Evolutionary conservation across 148 eudicot genomes (phyloP), one percentile per base, ranked within the genome.

Genomic region (Cornus controversa): DNA sequence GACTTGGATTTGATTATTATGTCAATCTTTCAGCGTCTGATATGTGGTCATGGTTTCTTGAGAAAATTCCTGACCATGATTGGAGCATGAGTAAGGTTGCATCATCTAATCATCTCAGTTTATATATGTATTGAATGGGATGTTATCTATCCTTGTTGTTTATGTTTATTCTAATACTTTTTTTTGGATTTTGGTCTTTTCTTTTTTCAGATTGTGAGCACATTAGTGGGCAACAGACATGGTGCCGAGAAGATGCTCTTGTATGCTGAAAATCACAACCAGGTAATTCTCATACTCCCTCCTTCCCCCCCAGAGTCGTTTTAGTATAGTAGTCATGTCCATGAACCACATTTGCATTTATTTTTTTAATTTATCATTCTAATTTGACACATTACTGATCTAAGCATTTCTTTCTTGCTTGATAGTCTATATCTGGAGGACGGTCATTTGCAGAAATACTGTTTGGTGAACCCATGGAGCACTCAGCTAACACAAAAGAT

Each of bases 51-150:
- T 82, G 87, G 50, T 83, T 86, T 69, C 87, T 93, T 29, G 92
- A 93, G 78, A 88, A 93, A 82, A 90, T 87, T 67, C 97, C 97
- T 72, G 94, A 96, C 72, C 72, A 70, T 70, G 87, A 90, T 79
- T 96, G 99, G 99, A 91, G 89, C 86, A 96, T 96, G 98, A 90
- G 90, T 83, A 90, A 96, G 98, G 99, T 96, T 81, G 87, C 80
- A 60, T 50, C 57, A 23, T 18, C 66, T 83, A 62, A 50, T 20
- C 77, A 36, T 50, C 68, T 42, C 62, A 16, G 36, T 23, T 66
- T 40, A 66, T 73, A 42, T 63, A 24, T 40, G 71, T 28, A 8
- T 27, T 34, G 42, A 18, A 25, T 69, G 31, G 72, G 45, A 45
- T 81, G 64, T 14, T 6, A 20, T 36, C 42, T 25, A 69, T 57